phyloP scores from a whole-genome alignment of 2,329 filamentous ascomycete species.

The Hymenoscyphus repandus region DNA sequence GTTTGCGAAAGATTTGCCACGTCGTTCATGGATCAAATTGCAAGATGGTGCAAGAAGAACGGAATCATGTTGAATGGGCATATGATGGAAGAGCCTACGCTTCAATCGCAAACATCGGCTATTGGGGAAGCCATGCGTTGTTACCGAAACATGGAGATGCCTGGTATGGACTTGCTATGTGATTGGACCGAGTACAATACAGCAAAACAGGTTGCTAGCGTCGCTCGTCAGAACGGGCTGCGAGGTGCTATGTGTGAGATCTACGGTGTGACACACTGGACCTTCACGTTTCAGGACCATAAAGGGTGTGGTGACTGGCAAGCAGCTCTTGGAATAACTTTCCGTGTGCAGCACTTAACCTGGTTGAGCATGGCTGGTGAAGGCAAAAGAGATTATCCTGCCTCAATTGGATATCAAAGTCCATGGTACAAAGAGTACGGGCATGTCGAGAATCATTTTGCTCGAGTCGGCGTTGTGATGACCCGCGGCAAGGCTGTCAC shows the following conservation, averaged over 20 bases:
- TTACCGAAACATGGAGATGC: constrained; percentile 30
- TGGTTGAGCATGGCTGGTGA: constrained; percentile 33
- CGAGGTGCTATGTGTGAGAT: constrained; percentile 30
- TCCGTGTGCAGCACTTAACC: constrained; percentile 30
- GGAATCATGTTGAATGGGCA: constrained; percentile 28
- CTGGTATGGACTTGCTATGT: constrained; percentile 30
- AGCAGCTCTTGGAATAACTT: constrained; percentile 32
- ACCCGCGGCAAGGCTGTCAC: constrained; percentile 29
- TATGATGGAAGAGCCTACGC: constrained; percentile 32
- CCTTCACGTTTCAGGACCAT: constrained; percentile 32
- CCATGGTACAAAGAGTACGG: constrained; percentile 33
- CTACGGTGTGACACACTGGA: constrained; percentile 31
- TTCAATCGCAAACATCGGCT: constrained; percentile 29
- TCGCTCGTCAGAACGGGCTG: constrained; percentile 29
- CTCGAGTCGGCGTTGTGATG: constrained; percentile 29
- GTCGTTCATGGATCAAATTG: constrained; percentile 30
- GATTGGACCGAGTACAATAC: constrained; percentile 32
- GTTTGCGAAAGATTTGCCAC: constrained; percentile 31
- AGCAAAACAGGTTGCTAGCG: constrained; percentile 30
- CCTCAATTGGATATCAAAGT: constrained; percentile 31
- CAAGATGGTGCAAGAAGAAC: constrained; percentile 28
- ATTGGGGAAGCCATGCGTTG: constrained; percentile 33
- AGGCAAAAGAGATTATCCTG: constrained; percentile 31
- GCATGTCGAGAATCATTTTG: constrained; percentile 31
- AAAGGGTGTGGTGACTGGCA: constrained; percentile 34